phyloP scores from a whole-genome alignment of 371 early-diverging fungal species.

The Lichtheimia hyalospora region DNA sequence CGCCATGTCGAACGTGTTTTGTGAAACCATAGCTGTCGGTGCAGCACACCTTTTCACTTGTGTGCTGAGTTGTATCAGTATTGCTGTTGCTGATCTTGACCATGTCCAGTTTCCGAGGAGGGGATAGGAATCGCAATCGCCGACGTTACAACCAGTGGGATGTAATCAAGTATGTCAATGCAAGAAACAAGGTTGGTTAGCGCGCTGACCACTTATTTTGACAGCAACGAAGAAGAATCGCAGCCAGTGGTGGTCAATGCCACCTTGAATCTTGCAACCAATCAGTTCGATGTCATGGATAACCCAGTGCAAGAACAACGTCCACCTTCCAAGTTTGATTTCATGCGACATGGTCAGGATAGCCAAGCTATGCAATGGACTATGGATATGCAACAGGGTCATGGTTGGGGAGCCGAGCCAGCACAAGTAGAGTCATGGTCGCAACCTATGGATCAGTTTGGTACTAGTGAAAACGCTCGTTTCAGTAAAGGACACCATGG shows the following conservation, averaged over 20 bases:
- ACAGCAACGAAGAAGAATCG: no score
- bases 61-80: no score
- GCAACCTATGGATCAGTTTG: neutral
- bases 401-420: conserved; percentile 14
- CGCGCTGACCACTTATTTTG: no score
- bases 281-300: conserved; percentile 13
- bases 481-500: conserved; percentile 4
- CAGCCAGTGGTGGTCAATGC: conserved; percentile 6
- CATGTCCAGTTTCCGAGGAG: no score
- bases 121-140: no score
- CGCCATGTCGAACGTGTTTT: no score
- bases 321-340: conserved; percentile 12
- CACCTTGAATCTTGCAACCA: conserved; percentile 14
- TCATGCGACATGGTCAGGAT: neutral
- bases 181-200: no score
- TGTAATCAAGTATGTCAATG: no score
- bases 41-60: no score
- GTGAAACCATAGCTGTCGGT: no score
- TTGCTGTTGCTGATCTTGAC: no score
- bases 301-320: neutral
- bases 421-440: conserved; percentile 1
- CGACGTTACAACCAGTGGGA: no score
- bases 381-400: conserved; percentile 5
- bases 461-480: neutral
- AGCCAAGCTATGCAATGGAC: conserved; percentile 9